Percentiles rank a stretch among this genome's conserved stretches.
phyloP scores from a whole-genome alignment of 176 grass and related monocot genomes.

The Eleusine coracana region DNA sequence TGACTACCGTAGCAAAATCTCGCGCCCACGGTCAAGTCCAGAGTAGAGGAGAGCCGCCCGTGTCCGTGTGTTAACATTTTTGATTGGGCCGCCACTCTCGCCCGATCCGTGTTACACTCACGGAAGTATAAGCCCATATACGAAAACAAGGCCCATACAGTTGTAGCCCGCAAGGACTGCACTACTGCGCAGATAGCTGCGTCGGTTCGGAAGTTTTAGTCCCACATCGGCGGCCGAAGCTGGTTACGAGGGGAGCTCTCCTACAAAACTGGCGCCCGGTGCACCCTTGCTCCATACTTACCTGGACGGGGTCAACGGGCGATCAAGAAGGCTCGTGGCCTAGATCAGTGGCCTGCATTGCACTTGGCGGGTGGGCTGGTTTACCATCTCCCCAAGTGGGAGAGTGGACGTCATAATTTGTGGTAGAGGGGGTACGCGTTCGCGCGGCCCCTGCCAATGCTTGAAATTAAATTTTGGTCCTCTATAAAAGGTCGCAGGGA shows the following conservation, averaged over 20 bases:
- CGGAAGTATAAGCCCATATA: too few species aligned
- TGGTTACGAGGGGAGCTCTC: rapidly evolving
- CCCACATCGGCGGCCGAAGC: constrained; percentile 5
- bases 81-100: too few species aligned
- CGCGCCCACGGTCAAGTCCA: too few species aligned
- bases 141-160: too few species aligned
- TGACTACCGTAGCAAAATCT: too few species aligned
- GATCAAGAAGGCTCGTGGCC: constrained; percentile 38
- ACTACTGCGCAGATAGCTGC: too few species aligned
- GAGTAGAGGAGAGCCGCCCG: too few species aligned
- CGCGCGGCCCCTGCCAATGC: constrained; percentile 64
- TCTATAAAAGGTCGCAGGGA: too few species aligned
- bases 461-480: neutral
- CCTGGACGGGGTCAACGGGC: constrained; percentile 48
- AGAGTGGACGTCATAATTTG: constrained; percentile 58
- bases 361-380: constrained; percentile 40
- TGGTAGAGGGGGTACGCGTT: constrained; percentile 66
- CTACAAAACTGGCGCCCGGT: rapidly evolving
- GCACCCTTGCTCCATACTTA: neutral
- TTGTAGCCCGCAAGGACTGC: too few species aligned
- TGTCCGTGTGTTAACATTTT: too few species aligned
- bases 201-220: constrained; percentile 20
- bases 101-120: too few species aligned
- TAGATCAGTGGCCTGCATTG: constrained; percentile 46
- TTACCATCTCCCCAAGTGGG: constrained; percentile 53